Evolutionary conservation across 306 rosid species (phyloP), one percentile per base, ranked within the genome.

Genomic region (Lathyrus aphaca): DNA sequence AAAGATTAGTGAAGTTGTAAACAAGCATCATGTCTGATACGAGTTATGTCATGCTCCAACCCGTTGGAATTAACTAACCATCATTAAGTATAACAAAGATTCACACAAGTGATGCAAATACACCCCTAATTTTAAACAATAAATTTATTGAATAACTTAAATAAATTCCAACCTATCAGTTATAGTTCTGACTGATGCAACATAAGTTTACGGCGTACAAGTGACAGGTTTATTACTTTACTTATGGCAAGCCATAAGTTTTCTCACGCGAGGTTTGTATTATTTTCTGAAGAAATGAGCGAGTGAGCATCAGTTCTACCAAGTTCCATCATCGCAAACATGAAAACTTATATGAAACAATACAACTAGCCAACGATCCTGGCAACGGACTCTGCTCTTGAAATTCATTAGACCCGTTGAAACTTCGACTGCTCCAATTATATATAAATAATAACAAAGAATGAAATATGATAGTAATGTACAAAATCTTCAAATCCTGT

Each of bases 401-500:
- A 54, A 39, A 62, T 77, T 62, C 59, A 50, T 32, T 7, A 62
- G 71, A 73, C 69, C 84, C 72, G 59, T 66, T 14, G 63, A 64
- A 66, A 64, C 68, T 50, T 72, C 74, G 69, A 71, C 72, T 76
- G 66, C 82, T 73, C 79, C 71, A 70, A 68, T 51, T 53, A 73
- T 58, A 82, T 61, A 76, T 75, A 77, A 71, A 77, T 66, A 71
- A 74, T 66, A 58, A 76, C 76, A 82, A 79, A 78, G 83, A 82
- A 82, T 79, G 69, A 37, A 73, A 64, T 43, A 67, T 54, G 71
- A 78, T 30, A 39, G 68, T 51, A 75, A 83, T 86, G 75, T 82
- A 88, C 95, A 86, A 49, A 69, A 56, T 70, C 79, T 82, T 63
- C 66, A 79, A 76, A 74, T 45, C 82, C 82, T 58, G 64, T 48